Evolutionary conservation across 371 early-diverging fungal genomes (phyloP).

Genomic region (Syncephalastrum racemosum): DNA sequence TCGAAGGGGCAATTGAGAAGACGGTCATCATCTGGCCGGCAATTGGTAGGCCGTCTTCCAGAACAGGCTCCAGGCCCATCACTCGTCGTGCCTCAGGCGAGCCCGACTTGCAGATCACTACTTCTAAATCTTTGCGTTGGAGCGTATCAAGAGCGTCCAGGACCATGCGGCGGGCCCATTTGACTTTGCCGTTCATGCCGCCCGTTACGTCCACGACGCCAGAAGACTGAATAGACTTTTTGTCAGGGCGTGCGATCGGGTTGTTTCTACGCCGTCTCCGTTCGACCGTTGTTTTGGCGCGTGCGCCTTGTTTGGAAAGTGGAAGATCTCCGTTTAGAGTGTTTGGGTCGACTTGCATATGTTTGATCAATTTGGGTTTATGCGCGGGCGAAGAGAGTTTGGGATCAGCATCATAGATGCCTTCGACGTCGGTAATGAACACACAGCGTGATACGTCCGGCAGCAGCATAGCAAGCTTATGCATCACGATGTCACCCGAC

Average conservation of each 20-base stretch:
- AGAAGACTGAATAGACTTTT: not conserved
- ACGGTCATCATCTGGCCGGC: constrained; percentile 25
- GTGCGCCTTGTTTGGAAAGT: constrained; percentile 2
- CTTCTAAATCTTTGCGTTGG: constrained; percentile 18
- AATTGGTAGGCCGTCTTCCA: constrained; percentile 7
- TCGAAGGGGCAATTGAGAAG: constrained; percentile 12
- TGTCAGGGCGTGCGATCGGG: not conserved
- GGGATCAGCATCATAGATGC: constrained; percentile 44
- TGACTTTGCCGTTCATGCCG: constrained; percentile 45
- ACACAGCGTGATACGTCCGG: constrained; percentile 37
- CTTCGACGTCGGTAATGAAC: constrained; percentile 52
- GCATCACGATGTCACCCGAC: constrained; percentile 49
- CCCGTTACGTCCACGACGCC: constrained; percentile 44
- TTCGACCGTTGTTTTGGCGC: constrained; percentile 5
- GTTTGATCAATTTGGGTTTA: constrained; percentile 20
- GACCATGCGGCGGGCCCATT: constrained; percentile 41
- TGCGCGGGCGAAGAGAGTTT: constrained; percentile 15
- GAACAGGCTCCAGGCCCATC: constrained; percentile 23
- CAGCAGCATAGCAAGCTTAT: constrained; percentile 27
- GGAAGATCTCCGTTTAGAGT: no score
- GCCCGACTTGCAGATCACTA: constrained; percentile 32
- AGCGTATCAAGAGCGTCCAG: constrained; percentile 10
- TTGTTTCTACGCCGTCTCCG: constrained; percentile 5
- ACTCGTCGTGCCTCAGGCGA: constrained; percentile 25
- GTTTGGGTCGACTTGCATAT: constrained; percentile 7